These are phyloP conservation scores for Achlya hypogyna DNA, from an alignment of 352 stramenopile species.

Conservation along the genomic window DNA sequence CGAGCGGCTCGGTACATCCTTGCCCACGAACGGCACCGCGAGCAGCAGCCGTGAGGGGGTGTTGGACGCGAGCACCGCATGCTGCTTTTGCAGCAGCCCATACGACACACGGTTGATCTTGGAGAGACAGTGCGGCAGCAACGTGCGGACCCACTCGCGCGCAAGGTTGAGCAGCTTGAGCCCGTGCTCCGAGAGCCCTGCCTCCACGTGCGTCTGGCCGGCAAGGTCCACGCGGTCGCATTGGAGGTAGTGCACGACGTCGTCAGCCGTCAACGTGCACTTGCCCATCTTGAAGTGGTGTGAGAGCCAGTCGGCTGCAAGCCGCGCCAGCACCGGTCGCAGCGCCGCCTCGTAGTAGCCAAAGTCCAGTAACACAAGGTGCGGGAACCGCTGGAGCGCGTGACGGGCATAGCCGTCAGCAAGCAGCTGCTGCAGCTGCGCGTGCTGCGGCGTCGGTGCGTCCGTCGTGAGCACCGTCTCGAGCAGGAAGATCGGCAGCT, in stretches of 20 bases:
- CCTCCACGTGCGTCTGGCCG: conserved; percentile 76
- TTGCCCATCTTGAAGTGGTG: conserved; percentile 89
- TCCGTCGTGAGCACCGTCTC: conserved; percentile 85
- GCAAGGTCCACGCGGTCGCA: conserved; percentile 47
- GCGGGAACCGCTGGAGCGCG: conserved; percentile 94
- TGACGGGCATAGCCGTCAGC: conserved; percentile 88
- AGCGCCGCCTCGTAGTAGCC: conserved; percentile 93
- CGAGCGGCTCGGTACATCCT: conserved; percentile 97
- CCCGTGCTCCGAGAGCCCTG: conserved; percentile 58
- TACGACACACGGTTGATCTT: conserved; percentile 99
- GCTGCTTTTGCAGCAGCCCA: conserved; percentile 80
- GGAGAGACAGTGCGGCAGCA: conserved; percentile 96
- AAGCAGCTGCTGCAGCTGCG: conserved; percentile 84
- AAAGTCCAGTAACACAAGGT: conserved; percentile 96
- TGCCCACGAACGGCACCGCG: conserved; percentile 98
- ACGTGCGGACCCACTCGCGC: conserved; percentile 95
- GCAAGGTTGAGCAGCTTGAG: conserved; percentile 99
- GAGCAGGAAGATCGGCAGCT: conserved; percentile 88
- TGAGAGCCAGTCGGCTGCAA: conserved; percentile 72
- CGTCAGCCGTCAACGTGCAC: conserved; percentile 82
- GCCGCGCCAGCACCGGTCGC: conserved; percentile 88
- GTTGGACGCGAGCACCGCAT: conserved; percentile 69
- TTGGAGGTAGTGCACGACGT: conserved; percentile 58
- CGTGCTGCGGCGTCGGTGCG: conserved; percentile 24
- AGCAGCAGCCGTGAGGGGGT: conserved; percentile 94